phyloP scores from a whole-genome alignment of 2,329 filamentous ascomycete genomes.

The Arthroderma uncinatum region DNA sequence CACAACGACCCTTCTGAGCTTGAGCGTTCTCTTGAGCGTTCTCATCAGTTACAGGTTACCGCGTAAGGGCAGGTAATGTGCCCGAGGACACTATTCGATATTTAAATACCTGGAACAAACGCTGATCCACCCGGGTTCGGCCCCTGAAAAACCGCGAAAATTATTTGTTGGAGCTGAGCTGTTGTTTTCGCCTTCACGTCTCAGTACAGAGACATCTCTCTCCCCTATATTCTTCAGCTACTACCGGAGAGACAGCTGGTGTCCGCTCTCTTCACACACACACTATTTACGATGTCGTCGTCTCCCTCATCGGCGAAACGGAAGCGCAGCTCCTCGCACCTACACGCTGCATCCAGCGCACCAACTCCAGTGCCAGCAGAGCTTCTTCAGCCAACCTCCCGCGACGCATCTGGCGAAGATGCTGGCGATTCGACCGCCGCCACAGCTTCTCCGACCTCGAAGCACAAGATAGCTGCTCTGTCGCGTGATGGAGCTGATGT shows the following conservation, averaged over 20 bases:
- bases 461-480: constrained; percentile 40
- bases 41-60: too few relatives aligned
- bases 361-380: constrained; percentile 46
- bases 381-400: constrained; percentile 59
- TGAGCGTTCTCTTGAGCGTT: too few relatives aligned
- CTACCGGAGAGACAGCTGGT: too few relatives aligned
- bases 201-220: not conserved
- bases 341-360: constrained; percentile 33
- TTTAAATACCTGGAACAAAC: not conserved
- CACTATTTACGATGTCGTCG: constrained; percentile 41
- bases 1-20: too few relatives aligned
- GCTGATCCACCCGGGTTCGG: not conserved
- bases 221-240: not conserved
- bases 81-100: too few relatives aligned
- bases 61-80: not conserved
- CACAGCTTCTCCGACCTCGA: constrained; percentile 31
- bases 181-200: not conserved
- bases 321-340: constrained; percentile 52
- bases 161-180: not conserved
- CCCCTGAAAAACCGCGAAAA: not conserved
- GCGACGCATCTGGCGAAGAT: constrained; percentile 75
- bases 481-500: constrained; percentile 34
- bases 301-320: constrained; percentile 59
- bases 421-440: constrained; percentile 58
- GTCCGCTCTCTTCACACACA: too few relatives aligned